Base-by-base conservation (phyloP, 2,329 filamentous ascomycete genomes). In the Raffaelea arxii region DNA sequence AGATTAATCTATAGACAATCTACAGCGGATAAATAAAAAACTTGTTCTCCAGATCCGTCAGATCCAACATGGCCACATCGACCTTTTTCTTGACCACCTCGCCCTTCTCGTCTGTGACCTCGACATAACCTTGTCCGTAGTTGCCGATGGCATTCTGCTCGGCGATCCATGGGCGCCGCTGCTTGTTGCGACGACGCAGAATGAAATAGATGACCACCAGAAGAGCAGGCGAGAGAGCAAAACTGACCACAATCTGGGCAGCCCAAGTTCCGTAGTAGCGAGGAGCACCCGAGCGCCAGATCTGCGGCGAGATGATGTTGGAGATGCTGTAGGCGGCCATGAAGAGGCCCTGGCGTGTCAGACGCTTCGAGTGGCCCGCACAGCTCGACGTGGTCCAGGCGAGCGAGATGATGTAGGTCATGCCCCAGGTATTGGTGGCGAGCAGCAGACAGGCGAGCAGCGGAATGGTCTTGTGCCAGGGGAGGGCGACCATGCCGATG, bases 21-120 rank as follows among this genome's bases (percentile, higher is more conserved):
- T 12, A 60, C 30, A 59, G 24, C 1, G 58, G 57, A 46, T 67
- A 67, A 6, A 66, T 58, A 22, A 67, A 67, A 45, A 58, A 60
- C 23, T 56, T 61, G 42, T 66, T 68, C 46, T 68, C 61, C 41
- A 65, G 23, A 43, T 68, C 65, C 2, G 64, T 67, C 40, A 67
- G 46, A 38, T 67, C 61, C 48, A 65, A n/a, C 25, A 65, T 45
- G 0, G 65, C 56, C 27, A 66, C 51, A 22, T 65, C 60, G 5
- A 64, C 65, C 48, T 63, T 59, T 10, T 51, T 54, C 25, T 54
- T 51, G 11, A 62, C 54, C 6, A 57, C 16, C 16, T 22, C 3
- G 3, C 40, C 45, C 23, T 43, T 24, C 27, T 39, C 44, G 14
- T 39, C 27, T 23, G 19, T 53, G 21, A 25, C 27, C 25, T 46